These are phyloP conservation scores for Cyberlindnera petersonii DNA, from an alignment of 805 yeast genomes.

Conservation along the genomic window DNA sequence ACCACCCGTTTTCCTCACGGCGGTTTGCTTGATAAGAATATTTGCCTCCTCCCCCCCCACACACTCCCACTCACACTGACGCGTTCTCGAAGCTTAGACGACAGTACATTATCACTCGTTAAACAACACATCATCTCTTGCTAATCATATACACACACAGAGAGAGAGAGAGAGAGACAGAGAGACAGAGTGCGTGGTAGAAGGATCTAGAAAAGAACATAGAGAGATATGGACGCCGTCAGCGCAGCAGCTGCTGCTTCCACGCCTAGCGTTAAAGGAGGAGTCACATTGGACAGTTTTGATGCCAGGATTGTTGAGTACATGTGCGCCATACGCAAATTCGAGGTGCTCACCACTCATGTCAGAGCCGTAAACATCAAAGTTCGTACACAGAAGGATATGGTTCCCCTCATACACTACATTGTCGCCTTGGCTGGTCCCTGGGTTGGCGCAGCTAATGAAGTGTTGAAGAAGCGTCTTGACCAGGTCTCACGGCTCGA, in stretches of 20 bases:
- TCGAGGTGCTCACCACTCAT: conserved; percentile 36
- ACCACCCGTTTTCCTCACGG: no score
- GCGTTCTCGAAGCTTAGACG: no score
- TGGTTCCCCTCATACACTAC: conserved; percentile 18
- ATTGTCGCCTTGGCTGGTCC: conserved; percentile 17
- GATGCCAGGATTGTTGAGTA: conserved; percentile 61
- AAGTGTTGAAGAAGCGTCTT: conserved; percentile 12
- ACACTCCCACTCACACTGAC: no score
- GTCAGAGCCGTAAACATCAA: conserved; percentile 27
- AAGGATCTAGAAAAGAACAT: background rate
- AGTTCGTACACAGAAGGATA: conserved; percentile 8
- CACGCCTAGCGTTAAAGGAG: conserved; percentile 30
- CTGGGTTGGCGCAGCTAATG: conserved; percentile 11
- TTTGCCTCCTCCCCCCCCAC: no score
- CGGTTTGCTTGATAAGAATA: no score
- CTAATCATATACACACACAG: background rate
- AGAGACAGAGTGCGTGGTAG: no score
- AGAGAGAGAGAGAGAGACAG: background rate
- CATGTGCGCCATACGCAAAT: conserved; percentile 47
- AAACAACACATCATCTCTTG: no score
- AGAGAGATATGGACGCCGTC: conserved; percentile 11
- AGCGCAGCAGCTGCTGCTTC: conserved; percentile 24
- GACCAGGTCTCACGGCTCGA: conserved; percentile 9
- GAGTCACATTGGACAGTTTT: conserved; percentile 39
- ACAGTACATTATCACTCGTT: no score